Conservation (phyloP, 2,329 filamentous ascomycete species). For the Pseudogymnoascus sp. region DNA sequence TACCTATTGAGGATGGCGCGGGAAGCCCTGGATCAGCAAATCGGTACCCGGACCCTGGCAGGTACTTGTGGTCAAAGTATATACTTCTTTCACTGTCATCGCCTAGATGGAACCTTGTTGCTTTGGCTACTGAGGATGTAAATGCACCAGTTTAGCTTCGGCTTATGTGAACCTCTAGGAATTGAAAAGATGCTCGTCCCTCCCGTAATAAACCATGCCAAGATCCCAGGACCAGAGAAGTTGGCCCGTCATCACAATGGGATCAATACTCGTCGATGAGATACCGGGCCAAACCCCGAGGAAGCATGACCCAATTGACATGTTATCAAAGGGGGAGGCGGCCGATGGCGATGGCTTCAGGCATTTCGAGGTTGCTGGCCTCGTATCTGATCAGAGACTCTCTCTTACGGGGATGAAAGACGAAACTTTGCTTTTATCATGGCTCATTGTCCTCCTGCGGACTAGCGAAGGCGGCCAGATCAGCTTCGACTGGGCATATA, state of each 20-base stretch:
- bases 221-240: constrained; percentile 10
- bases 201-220: neutral
- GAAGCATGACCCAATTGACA: neutral
- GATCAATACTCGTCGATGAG: constrained; percentile 13
- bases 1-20: constrained; percentile 1
- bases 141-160: constrained; percentile 4
- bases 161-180: neutral
- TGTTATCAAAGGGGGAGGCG: neutral
- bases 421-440: constrained; percentile 36
- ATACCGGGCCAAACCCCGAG: constrained; percentile 2
- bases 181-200: constrained; percentile 9
- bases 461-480: constrained; percentile 34
- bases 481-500: constrained; percentile 35
- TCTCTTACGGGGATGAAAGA: constrained; percentile 33
- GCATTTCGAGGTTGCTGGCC: constrained; percentile 26
- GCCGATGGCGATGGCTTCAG: constrained; percentile 18
- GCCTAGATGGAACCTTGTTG: constrained; percentile 7
- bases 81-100: neutral
- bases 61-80: neutral
- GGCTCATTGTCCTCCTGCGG: constrained; percentile 38
- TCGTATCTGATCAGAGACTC: constrained; percentile 22
- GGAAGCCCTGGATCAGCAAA: neutral
- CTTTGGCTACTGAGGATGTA: constrained; percentile 4
- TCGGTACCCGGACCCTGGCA: neutral
- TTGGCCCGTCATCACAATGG: constrained; percentile 13